Conservation (phyloP, 768 basidiomycete species). For the Trametes punicea region DNA sequence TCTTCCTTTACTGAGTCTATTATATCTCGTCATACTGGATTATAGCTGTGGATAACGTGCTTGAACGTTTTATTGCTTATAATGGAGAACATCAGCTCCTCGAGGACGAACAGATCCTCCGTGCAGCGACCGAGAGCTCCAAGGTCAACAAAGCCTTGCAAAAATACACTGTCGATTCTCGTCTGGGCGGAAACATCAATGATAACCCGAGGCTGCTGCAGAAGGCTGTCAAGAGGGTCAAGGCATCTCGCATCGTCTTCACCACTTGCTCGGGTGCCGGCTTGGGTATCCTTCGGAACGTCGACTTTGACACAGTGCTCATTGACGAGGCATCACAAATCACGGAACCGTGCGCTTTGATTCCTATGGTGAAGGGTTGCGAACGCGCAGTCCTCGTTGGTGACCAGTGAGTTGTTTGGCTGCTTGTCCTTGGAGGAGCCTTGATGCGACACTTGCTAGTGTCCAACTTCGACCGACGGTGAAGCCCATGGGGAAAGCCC, state of each 20-base stretch:
- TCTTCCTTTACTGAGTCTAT: background rate
- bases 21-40: background rate
- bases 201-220: conserved; percentile 56
- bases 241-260: conserved; percentile 55
- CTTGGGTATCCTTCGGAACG: conserved; percentile 51
- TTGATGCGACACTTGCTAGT: conserved; percentile 37
- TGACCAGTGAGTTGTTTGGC: conserved; percentile 71
- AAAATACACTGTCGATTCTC: conserved; percentile 59
- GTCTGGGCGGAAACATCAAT: conserved; percentile 60
- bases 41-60: conserved; percentile 67
- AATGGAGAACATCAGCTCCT: conserved; percentile 46
- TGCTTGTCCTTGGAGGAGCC: no score
- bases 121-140: conserved; percentile 63
- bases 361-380: conserved; percentile 65
- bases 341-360: conserved; percentile 61
- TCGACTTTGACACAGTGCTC: conserved; percentile 56
- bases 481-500: conserved; percentile 50
- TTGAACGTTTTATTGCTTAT: conserved; percentile 54
- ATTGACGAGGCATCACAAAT: conserved; percentile 74
- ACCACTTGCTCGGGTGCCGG: conserved; percentile 68
- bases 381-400: conserved; percentile 58
- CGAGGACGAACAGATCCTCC: conserved; percentile 54
- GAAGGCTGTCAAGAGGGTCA: conserved; percentile 56
- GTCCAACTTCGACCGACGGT: conserved; percentile 69
- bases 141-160: conserved; percentile 57